Evolutionary conservation across 305 asterid genomes (phyloP), one percentile per base, ranked within the genome.

Genomic region (Fraxinus dipetala): DNA sequence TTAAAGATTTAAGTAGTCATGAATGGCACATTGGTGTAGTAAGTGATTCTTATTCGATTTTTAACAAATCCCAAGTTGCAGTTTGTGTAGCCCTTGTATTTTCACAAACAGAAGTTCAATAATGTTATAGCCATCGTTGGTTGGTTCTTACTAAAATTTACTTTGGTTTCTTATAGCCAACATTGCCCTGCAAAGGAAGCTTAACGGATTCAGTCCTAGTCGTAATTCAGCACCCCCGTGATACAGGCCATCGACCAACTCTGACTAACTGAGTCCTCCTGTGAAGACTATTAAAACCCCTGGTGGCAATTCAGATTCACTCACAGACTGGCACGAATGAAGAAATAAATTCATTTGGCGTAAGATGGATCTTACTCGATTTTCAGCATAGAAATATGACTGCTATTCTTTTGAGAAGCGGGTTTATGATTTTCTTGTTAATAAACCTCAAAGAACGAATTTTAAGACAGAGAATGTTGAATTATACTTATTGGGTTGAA

Each of bases 11-110:
- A 31, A 87, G 86, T 76, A 87, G 89, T 74, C 95, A 87, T 24
- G 95, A 90, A 74, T 93, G 98, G 98, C 95, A 93, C 80, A 95
- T 93, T 80, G 99, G 97, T 2, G 92, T 95, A 93, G 98, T 93
- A 87, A 87, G 93, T 84, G 48, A 54, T 76, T 14, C 84, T 26
- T 65, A 6, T 14, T 38, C 9, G 30, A 28, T 30, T 51, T 40
- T 28, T 30, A 72, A 80, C 30, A 36, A 82, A 10, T 7, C 22
- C 78, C 11, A 32, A 20, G 35, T 14, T 28, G 5, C 38, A 8
- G 22, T 24, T 51, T 78, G 69, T 28, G 38, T 14, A 77, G 20
- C 38, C 69, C 34, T 8, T 35, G 79, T 56, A 31, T 22, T 48
- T 38, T 73, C 73, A 63, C 48, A 1, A 51, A 32, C 40, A 76